phyloP scores from a whole-genome alignment of 2,329 filamentous ascomycete genomes.

The Fusarium gaditjirri region DNA sequence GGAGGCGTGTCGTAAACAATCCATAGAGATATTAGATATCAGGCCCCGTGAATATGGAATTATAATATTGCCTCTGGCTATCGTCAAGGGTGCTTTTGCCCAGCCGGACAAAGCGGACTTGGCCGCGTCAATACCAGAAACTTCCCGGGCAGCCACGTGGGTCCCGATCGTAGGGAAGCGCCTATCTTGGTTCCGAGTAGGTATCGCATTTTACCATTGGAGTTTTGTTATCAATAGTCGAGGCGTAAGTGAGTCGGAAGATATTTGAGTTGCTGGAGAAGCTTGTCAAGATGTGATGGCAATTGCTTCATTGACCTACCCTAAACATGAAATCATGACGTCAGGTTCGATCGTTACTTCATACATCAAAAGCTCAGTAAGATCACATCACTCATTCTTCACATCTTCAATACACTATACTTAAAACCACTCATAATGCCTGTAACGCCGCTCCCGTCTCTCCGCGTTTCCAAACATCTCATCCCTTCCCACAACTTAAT shows the following conservation, averaged over 20 bases:
- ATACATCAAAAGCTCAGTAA: rapidly evolving
- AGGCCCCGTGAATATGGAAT: too few relatives aligned
- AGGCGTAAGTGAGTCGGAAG: rapidly evolving
- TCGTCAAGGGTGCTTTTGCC: background rate
- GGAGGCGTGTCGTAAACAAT: rapidly evolving
- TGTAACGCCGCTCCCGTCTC: conserved; percentile 52
- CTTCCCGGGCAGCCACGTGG: background rate
- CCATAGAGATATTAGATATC: background rate
- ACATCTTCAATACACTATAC: background rate
- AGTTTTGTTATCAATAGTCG: background rate
- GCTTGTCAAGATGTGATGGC: background rate
- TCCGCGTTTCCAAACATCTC: conserved; percentile 66
- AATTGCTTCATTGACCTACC: background rate
- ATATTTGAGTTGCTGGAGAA: background rate
- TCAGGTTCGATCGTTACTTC: background rate
- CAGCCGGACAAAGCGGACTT: background rate
- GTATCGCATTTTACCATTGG: background rate
- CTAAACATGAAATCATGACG: background rate
- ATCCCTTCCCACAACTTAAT: conserved; percentile 67
- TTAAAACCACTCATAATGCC: conserved; percentile 4
- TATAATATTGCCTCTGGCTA: background rate
- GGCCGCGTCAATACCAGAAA: background rate
- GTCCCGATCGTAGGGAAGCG: background rate
- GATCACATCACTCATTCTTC: rapidly evolving
- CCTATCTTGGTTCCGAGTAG: background rate